phyloP scores from a whole-genome alignment of 345 rosid genomes.

The Gossypium thurberi region DNA sequence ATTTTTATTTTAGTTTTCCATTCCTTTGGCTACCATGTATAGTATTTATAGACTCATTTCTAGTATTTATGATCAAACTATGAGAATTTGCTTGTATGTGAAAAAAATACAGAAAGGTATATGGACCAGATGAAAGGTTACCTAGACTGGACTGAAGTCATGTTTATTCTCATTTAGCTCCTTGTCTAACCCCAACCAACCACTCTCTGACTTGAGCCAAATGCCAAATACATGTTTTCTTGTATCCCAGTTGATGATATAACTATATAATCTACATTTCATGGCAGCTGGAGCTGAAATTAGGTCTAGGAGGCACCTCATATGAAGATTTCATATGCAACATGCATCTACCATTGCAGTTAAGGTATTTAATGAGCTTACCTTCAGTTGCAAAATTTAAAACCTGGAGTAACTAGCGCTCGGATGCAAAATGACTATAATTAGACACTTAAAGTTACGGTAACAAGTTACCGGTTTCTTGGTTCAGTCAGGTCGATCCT shows the following conservation, averaged over 20 bases:
- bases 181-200: not conserved
- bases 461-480: conserved; percentile 17
- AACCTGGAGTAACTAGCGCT: conserved; percentile 8
- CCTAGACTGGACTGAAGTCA: not conserved
- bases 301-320: conserved; percentile 88
- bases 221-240: not conserved
- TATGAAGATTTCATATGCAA: conserved; percentile 83
- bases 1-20: not conserved
- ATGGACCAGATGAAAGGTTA: not conserved
- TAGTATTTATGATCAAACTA: not conserved
- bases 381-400: conserved; percentile 7
- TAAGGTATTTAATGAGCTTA: conserved; percentile 48
- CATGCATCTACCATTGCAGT: conserved; percentile 79
- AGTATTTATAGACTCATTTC: not conserved
- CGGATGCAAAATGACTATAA: not conserved
- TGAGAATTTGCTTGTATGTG: not conserved
- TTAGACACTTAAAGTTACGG: not conserved
- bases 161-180: not conserved
- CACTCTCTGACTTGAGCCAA: not conserved
- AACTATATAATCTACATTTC: conserved; percentile 6
- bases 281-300: conserved; percentile 78
- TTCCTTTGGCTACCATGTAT: not conserved
- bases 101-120: not conserved
- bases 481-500: conserved; percentile 89
- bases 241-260: not conserved